These are phyloP conservation scores for Curvularia lunata DNA, from an alignment of 2,329 filamentous ascomycete genomes.

Conservation along the genomic window DNA sequence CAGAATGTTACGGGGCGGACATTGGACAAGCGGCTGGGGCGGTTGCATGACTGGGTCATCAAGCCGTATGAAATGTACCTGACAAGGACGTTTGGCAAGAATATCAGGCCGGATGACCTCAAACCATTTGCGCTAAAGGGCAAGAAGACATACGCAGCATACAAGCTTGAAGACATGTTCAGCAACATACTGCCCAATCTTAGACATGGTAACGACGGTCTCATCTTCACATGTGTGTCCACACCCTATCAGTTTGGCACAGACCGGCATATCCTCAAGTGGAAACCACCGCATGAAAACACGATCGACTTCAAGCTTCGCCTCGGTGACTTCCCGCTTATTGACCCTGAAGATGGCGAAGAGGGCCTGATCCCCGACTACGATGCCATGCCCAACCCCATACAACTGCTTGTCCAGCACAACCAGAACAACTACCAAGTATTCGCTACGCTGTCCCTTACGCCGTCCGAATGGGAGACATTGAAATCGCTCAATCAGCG, in stretches of 20 bases:
- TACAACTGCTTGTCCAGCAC: slow-evolving; percentile 73
- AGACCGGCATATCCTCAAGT: slow-evolving; percentile 92
- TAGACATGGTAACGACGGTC: slow-evolving; percentile 91
- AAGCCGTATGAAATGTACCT: slow-evolving; percentile 71
- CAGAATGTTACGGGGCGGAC: slow-evolving; percentile 77
- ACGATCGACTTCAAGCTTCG: slow-evolving; percentile 88
- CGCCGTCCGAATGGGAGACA: slow-evolving; percentile 79
- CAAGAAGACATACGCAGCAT: slow-evolving; percentile 88
- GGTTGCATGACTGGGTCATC: slow-evolving; percentile 80
- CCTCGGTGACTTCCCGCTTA: slow-evolving; percentile 71
- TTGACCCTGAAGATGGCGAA: slow-evolving; percentile 72
- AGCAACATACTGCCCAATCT: slow-evolving; percentile 80
- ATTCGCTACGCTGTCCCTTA: slow-evolving; percentile 71
- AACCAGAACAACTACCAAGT: slow-evolving; percentile 68
- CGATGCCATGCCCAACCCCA: slow-evolving; percentile 72
- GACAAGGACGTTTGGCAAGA: slow-evolving; percentile 51
- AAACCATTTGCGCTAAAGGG: slow-evolving; percentile 82
- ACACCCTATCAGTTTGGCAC: slow-evolving; percentile 89
- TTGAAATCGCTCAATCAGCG: slow-evolving; percentile 76
- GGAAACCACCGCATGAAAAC: slow-evolving; percentile 96
- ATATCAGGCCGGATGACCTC: slow-evolving; percentile 53
- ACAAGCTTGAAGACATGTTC: slow-evolving; percentile 81
- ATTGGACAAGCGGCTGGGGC: slow-evolving; percentile 86
- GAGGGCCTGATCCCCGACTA: slow-evolving; percentile 76
- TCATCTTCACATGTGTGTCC: slow-evolving; percentile 95